Conservation (phyloP, 768 basidiomycete genomes). For the Mycena olivaceomarginata region DNA sequence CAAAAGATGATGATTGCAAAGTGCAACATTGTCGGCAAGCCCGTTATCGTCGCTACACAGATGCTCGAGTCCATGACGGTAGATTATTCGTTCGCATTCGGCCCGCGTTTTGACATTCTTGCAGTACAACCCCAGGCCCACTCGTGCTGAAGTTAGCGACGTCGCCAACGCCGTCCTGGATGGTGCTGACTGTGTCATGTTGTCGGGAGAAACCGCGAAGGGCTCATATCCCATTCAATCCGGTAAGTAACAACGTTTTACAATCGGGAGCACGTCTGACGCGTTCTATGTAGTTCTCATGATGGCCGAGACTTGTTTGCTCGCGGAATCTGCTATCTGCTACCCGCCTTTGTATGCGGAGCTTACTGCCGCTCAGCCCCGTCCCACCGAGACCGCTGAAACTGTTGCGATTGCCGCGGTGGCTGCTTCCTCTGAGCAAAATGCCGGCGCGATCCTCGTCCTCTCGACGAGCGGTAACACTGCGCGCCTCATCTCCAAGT, state of each 20-base stretch:
- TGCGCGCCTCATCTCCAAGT: slow-evolving; percentile 96
- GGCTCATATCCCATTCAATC: slow-evolving; percentile 97
- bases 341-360: slow-evolving; percentile 97
- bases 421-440: slow-evolving; percentile 95
- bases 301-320: slow-evolving; percentile 99
- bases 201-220: slow-evolving; percentile 99
- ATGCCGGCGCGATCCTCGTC: slow-evolving; percentile 95
- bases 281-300: slow-evolving; percentile 81
- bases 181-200: slow-evolving; percentile 99
- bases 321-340: slow-evolving; percentile 97
- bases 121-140: slow-evolving; percentile 98
- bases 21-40: slow-evolving; percentile 98
- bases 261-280: slow-evolving; percentile 18
- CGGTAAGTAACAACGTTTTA: slow-evolving; percentile 59
- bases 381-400: slow-evolving; percentile 96
- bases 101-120: slow-evolving; percentile 21
- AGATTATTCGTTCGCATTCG: slow-evolving; percentile 47
- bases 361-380: slow-evolving; percentile 83
- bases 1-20: slow-evolving; percentile 99
- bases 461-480: slow-evolving; percentile 98
- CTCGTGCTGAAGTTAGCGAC: slow-evolving; percentile 99
- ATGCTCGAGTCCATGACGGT: slow-evolving; percentile 99
- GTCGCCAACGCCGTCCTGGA: slow-evolving; percentile 99
- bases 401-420: slow-evolving; percentile 98
- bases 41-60: slow-evolving; percentile 98